phyloP scores from a whole-genome alignment of 768 basidiomycete species.

The Chiua virens region DNA sequence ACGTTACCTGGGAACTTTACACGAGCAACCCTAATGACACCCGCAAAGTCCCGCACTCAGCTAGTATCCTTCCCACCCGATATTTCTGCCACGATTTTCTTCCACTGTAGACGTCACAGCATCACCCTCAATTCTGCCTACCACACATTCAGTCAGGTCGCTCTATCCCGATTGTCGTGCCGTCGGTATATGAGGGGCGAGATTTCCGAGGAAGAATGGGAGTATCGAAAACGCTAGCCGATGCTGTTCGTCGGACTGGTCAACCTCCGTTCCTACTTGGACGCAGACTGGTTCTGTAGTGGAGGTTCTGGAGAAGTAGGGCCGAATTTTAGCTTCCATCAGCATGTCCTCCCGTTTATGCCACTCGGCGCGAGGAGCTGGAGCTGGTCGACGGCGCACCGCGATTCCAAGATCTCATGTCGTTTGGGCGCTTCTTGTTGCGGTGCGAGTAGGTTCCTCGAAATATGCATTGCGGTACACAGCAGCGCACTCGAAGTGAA shows the following conservation, averaged over 20 bases:
- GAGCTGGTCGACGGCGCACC: constrained; percentile 41
- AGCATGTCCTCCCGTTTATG: too few species aligned
- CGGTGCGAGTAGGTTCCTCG: constrained; percentile 43
- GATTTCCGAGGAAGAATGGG: constrained; percentile 53
- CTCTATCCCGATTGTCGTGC: constrained; percentile 48
- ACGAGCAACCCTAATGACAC: constrained; percentile 35
- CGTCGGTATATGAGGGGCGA: constrained; percentile 44
- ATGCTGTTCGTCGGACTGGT: constrained; percentile 48
- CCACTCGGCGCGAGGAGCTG: constrained; percentile 32
- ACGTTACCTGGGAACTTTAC: constrained; percentile 45
- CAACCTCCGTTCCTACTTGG: constrained; percentile 49
- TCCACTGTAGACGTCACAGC: constrained; percentile 39
- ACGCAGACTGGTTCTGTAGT: constrained; percentile 41
- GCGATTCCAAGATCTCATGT: constrained; percentile 39
- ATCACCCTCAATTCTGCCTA: too few species aligned
- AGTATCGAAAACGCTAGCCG: constrained; percentile 47
- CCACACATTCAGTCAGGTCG: constrained; percentile 50
- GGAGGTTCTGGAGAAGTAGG: constrained; percentile 46
- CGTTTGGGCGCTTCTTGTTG: constrained; percentile 43
- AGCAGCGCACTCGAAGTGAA: constrained; percentile 16
- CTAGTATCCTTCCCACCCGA: constrained; percentile 26
- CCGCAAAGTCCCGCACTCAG: constrained; percentile 35
- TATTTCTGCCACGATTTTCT: constrained; percentile 32
- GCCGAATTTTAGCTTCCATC: too few species aligned
- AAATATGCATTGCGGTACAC: constrained; percentile 30